A percentile compares a stretch with the other conserved stretches of the same genome.
phyloP scores from a whole-genome alignment of 352 stramenopile species.

The Pythium aphanidermatum region DNA sequence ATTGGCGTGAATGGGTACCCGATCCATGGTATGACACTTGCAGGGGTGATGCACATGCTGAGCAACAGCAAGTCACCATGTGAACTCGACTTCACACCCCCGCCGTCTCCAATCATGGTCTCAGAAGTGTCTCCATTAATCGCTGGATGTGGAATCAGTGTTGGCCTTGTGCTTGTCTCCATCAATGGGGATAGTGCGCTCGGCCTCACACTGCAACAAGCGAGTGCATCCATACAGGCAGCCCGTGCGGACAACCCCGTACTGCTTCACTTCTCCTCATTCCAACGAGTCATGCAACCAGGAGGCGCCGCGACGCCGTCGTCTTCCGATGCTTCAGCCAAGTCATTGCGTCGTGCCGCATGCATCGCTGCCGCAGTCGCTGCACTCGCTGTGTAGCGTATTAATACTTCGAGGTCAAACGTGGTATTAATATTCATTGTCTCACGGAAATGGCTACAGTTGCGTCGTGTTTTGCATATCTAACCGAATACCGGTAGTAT shows the following conservation, averaged over 20 bases:
- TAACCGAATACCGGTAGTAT: slow-evolving; percentile 6
- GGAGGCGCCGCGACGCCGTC: background rate
- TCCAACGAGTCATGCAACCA: slow-evolving; percentile 5
- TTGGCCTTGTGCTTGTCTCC: slow-evolving; percentile 33
- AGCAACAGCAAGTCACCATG: slow-evolving; percentile 30
- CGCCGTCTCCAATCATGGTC: slow-evolving; percentile 36
- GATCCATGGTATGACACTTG: slow-evolving; percentile 27
- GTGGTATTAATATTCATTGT: too few species aligned
- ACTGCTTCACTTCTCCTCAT: slow-evolving; percentile 24
- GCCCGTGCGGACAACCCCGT: slow-evolving; percentile 19
- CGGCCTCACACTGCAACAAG: slow-evolving; percentile 29
- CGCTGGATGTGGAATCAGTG: slow-evolving; percentile 20
- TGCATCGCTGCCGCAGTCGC: slow-evolving; percentile 35
- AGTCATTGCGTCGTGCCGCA: slow-evolving; percentile 27
- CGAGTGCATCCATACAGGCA: slow-evolving; percentile 19
- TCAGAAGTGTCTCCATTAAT: slow-evolving; percentile 25
- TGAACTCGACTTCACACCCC: slow-evolving; percentile 38
- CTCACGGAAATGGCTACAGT: background rate
- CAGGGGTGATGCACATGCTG: slow-evolving; percentile 33
- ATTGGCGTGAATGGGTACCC: slow-evolving; percentile 32
- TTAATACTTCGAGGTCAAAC: too few species aligned
- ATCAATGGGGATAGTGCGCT: slow-evolving; percentile 29
- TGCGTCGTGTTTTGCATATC: slow-evolving; percentile 2
- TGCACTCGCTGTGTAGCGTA: slow-evolving; percentile 14
- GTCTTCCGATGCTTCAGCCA: slow-evolving; percentile 4